Base-by-base conservation (phyloP, 2,329 filamentous ascomycete genomes). In the Exophiala phaeomuriformis region DNA sequence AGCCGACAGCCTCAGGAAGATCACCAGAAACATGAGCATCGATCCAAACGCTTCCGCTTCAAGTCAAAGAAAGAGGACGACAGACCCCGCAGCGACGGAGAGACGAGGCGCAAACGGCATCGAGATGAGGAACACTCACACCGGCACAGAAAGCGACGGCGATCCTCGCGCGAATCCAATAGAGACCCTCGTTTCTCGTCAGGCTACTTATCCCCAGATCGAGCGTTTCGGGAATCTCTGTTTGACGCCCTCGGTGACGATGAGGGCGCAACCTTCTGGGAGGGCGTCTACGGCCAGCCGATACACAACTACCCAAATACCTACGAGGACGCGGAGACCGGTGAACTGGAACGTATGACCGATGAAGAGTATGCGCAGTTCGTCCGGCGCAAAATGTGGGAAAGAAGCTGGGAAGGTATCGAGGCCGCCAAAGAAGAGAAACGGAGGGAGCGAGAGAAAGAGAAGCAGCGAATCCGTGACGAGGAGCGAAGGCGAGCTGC, bases 201-300 rank as follows among this genome's bases (percentile, higher is more conserved):
- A 7, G 55, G 61, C n/a, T 51, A 60, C 0, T 73, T 87, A 10
- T 81, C 86, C 61, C 78, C 88, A 0, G 84, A 89, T 39, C 75
- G 79, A 0, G 89, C 91, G 0, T 98, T 98, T 68, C 84, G 88
- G 31, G 88, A 95, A 69, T 95, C 90, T 0, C 83, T 98, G 3
- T 97, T 97, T 72, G 93, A 98, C 69, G 93, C 93, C 32, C 85
- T 98, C 70, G 91, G 90, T 36, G 93, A 98, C 69, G 91, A 97
- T 66, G 93, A 98, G 71, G 93, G 91, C 44, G 93, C 93, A 1
- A 81, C 83, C 5, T 98, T 93, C 73, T 98, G 93, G 93, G 86
- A 96, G 68, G 82, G 82, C 10, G 88, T 98, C n/a, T 98, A 97
- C 70, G 90, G 90, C 1, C 91, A 97, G 68, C 91, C 93, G 0